Evolutionary conservation across 306 rosid species (phyloP).

Genomic region (Astragalus glycyphyllos): DNA sequence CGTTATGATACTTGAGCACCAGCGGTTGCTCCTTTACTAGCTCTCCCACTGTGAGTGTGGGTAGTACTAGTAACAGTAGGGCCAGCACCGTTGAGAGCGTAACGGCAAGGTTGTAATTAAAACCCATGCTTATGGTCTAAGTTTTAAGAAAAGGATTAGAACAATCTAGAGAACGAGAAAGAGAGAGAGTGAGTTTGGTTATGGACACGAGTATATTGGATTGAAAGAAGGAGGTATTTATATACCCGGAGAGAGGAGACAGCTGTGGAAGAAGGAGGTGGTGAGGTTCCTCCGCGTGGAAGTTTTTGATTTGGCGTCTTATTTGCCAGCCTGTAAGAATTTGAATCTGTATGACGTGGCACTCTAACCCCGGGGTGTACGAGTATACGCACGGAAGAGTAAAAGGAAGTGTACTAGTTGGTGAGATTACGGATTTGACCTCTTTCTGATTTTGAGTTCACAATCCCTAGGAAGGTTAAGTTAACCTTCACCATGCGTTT

Average conservation of each 20-base stretch:
- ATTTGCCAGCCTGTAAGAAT: conserved; percentile 55
- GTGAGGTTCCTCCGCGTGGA: conserved; percentile 42
- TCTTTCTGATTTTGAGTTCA: not conserved
- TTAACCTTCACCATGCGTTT: conserved; percentile 36
- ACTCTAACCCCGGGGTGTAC: conserved; percentile 27
- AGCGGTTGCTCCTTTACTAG: conserved; percentile 74
- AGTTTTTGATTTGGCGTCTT: rapidly evolving
- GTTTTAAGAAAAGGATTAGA: not conserved
- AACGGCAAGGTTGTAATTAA: conserved; percentile 46
- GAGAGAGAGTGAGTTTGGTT: not conserved
- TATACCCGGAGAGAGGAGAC: conserved; percentile 42
- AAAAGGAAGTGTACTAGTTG: not conserved
- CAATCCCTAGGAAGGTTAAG: conserved; percentile 35
- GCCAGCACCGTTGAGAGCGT: conserved; percentile 15
- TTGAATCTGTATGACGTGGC: conserved; percentile 47
- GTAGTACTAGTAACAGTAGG: not conserved
- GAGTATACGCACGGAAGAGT: conserved; percentile 13
- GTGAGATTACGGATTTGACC: conserved; percentile 40
- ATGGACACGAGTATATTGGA: not conserved
- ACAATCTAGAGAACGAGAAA: not conserved
- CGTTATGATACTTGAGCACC: conserved; percentile 82
- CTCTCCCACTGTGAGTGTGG: conserved; percentile 44
- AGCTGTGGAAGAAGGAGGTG: conserved; percentile 55
- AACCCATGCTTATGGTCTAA: conserved; percentile 34
- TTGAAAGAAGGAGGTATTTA: conserved; percentile 33